phyloP scores from a whole-genome alignment of 1,284 basidiomycete genomes.

The Neonothopanus nambi region DNA sequence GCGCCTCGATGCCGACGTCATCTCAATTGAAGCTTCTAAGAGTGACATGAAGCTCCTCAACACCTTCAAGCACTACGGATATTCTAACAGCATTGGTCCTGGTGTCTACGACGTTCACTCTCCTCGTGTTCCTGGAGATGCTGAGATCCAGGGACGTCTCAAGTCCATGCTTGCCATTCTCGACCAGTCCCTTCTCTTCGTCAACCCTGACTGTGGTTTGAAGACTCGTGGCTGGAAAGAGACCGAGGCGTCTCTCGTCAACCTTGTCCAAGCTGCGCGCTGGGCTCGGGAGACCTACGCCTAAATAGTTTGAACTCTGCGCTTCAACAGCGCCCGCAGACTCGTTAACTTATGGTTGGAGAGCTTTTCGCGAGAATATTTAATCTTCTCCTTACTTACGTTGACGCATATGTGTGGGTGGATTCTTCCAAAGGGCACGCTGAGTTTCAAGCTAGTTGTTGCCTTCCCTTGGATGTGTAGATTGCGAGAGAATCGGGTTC shows the following conservation, averaged over 20 bases:
- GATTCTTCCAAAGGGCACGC: conserved; percentile 10
- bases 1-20: conserved; percentile 97
- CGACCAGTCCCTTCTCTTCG: conserved; percentile 78
- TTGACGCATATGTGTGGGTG: conserved; percentile 10
- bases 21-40: conserved; percentile 99
- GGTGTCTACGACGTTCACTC: conserved; percentile 99
- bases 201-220: conserved; percentile 91
- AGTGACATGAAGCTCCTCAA: conserved; percentile 96
- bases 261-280: conserved; percentile 88
- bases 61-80: conserved; percentile 94
- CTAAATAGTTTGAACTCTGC: conserved; percentile 51
- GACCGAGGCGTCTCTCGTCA: conserved; percentile 86
- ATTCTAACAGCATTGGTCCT: conserved; percentile 98
- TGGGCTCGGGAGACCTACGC: conserved; percentile 85
- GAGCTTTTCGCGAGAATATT: neutral
- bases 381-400: neutral
- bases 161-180: conserved; percentile 82
- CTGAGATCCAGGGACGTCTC: conserved; percentile 96
- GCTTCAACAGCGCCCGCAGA: conserved; percentile 85
- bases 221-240: conserved; percentile 98
- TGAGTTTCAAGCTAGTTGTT: conserved; percentile 1
- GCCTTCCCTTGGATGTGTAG: neutral
- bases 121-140: conserved; percentile 91
- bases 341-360: conserved; percentile 18
- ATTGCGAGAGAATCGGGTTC: neutral